These are phyloP conservation scores for Polychaeton citri DNA, from an alignment of 2,329 filamentous ascomycete species.

Conservation along the genomic window DNA sequence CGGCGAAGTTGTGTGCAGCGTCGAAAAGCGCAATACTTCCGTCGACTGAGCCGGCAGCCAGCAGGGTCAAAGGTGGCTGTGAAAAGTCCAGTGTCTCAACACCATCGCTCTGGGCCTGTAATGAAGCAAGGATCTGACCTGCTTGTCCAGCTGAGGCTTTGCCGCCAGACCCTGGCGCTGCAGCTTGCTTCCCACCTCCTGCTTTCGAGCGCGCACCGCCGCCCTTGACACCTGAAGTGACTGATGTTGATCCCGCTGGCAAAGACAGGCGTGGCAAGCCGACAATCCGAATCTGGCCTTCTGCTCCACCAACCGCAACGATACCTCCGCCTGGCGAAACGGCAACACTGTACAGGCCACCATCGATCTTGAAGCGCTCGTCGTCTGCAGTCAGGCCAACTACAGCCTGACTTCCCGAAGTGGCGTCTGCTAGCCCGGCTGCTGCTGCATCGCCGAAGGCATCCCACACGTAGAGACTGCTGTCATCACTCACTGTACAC, in stretches of 20 bases:
- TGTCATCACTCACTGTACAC: constrained; percentile 79
- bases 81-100: constrained; percentile 65
- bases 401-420: constrained; percentile 43
- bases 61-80: constrained; percentile 44
- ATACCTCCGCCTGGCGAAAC: constrained; percentile 68
- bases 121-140: constrained; percentile 64
- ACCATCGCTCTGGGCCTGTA: constrained; percentile 66
- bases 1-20: constrained; percentile 69
- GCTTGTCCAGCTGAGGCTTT: constrained; percentile 38
- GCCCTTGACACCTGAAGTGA: constrained; percentile 27
- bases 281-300: constrained; percentile 72
- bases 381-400: constrained; percentile 68
- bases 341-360: constrained; percentile 78
- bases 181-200: constrained; percentile 30
- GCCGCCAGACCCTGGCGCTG: constrained; percentile 25
- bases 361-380: constrained; percentile 83
- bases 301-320: constrained; percentile 76
- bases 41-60: constrained; percentile 52
- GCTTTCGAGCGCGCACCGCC: constrained; percentile 36
- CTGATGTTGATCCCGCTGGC: constrained; percentile 13
- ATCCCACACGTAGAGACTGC: constrained; percentile 83
- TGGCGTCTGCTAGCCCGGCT: constrained; percentile 42
- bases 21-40: constrained; percentile 74
- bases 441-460: constrained; percentile 68
- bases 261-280: constrained; percentile 55